Evolutionary conservation across 441 rosid species (phyloP).

Genomic region (Gossypium aridum): DNA sequence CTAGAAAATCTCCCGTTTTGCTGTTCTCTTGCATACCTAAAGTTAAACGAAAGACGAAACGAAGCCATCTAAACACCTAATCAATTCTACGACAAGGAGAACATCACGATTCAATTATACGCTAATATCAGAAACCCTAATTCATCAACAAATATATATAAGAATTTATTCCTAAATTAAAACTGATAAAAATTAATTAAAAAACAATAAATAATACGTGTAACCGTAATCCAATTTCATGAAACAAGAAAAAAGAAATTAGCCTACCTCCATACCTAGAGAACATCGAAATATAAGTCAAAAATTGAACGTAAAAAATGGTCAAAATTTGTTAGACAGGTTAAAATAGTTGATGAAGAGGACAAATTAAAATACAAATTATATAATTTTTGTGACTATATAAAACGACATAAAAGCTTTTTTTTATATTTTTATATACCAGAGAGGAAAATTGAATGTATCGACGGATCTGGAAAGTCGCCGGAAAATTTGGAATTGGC

Average conservation of each 20-base stretch:
- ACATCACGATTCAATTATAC: neutral
- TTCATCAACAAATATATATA: neutral
- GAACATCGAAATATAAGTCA: neutral
- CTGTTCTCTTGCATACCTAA: neutral
- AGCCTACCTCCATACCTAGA: neutral
- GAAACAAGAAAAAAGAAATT: neutral
- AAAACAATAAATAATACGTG: neutral
- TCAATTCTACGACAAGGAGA: neutral
- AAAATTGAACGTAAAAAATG: neutral
- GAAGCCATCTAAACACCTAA: neutral
- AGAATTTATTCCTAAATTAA: neutral
- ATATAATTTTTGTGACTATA: neutral
- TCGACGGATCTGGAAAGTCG: neutral
- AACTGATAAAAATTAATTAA: neutral
- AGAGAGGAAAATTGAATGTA: neutral
- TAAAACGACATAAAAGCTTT: neutral
- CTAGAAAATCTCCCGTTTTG: neutral
- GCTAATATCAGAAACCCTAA: conserved; percentile 4
- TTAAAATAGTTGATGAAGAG: neutral
- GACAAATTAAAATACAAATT: neutral
- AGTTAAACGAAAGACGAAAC: neutral
- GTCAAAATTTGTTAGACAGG: neutral
- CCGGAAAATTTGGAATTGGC: neutral
- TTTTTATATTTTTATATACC: neutral
- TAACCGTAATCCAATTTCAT: neutral